These are phyloP conservation scores for Cinnamomum micranthum DNA, from an alignment of 164 flowering plant genomes.

Conservation along the genomic window DNA sequence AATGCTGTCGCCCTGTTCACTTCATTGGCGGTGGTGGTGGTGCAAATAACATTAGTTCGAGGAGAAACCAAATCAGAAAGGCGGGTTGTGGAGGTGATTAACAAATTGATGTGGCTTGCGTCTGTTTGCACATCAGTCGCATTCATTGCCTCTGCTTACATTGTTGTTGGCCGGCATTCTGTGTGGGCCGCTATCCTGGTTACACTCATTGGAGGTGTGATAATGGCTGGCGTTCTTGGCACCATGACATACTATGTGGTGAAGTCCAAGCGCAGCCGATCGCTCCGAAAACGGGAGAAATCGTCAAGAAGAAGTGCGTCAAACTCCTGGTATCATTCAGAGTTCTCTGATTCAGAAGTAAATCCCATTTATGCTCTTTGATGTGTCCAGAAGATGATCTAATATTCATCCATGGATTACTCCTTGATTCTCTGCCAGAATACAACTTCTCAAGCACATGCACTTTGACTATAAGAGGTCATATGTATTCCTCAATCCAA, in stretches of 20 bases:
- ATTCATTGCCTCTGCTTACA: conserved; percentile 65
- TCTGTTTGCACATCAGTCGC: conserved; percentile 72
- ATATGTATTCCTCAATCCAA: neutral
- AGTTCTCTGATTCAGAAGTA: conserved; percentile 68
- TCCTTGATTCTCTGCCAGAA: neutral
- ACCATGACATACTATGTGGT: conserved; percentile 67
- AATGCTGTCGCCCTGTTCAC: conserved; percentile 75
- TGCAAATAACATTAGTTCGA: conserved; percentile 71
- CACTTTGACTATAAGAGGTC: neutral
- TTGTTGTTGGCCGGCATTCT: conserved; percentile 54
- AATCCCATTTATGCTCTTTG: conserved; percentile 58
- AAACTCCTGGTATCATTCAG: conserved; percentile 62
- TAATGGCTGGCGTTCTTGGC: conserved; percentile 68
- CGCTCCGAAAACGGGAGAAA: conserved; percentile 44
- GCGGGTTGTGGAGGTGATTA: conserved; percentile 63
- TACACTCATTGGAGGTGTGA: conserved; percentile 52
- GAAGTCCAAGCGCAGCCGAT: conserved; percentile 40
- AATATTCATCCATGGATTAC: neutral
- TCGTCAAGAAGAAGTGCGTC: conserved; percentile 61
- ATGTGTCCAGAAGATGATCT: neutral
- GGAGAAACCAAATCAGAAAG: conserved; percentile 74
- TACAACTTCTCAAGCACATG: neutral
- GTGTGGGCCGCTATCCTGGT: conserved; percentile 64
- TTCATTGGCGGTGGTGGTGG: conserved; percentile 77
- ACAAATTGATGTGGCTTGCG: conserved; percentile 85